Evolutionary conservation across 192 early-diverging fungal genomes (phyloP), one percentile per base, ranked within the genome.

Genomic region (Thamnidium elegans): DNA sequence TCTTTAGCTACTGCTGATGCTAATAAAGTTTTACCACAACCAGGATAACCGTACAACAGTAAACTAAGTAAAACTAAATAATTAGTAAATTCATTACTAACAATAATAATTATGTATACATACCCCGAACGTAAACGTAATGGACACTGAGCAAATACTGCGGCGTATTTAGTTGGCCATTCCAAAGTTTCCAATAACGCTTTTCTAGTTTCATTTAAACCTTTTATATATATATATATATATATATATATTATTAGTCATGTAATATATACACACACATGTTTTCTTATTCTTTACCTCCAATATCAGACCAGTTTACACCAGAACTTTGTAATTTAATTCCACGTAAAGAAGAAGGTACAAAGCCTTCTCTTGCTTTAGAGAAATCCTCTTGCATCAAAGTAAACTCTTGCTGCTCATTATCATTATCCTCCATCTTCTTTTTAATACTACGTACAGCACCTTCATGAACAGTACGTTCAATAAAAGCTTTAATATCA

Each of bases 11-110:
- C 92, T 0, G 97, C 96, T 4, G 91, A 92, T 1, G 97, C 95
- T 15, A 99, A 75, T 67, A 99, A 71, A 4, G 97, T 99, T 67
- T 99, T 99, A 23, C 97, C 97, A 77, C 97, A 99, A n/a, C 97
- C 97, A 4, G 97, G 96, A 63, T 89, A 97, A 6, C 97, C 97
- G 78, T 95, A 99, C 14, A 99, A 71, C 44, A 99, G 73, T 17
- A 99, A 78, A 55, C 93, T 87, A 55, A 26, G 26, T 26, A n/a
- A n/a, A n/a, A n/a, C n/a, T n/a, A n/a, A n/a, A n/a, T n/a, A n/a
- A n/a, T n/a, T n/a, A n/a, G n/a, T n/a, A n/a, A n/a, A n/a, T n/a
- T n/a, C n/a, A n/a, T n/a, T n/a, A n/a, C n/a, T n/a, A n/a, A n/a
- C n/a, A n/a, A n/a, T n/a, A n/a, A n/a, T n/a, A n/a, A n/a, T n/a